Evolutionary conservation across 1,139 yeast species (phyloP).

Genomic region (Taphrina populina): DNA sequence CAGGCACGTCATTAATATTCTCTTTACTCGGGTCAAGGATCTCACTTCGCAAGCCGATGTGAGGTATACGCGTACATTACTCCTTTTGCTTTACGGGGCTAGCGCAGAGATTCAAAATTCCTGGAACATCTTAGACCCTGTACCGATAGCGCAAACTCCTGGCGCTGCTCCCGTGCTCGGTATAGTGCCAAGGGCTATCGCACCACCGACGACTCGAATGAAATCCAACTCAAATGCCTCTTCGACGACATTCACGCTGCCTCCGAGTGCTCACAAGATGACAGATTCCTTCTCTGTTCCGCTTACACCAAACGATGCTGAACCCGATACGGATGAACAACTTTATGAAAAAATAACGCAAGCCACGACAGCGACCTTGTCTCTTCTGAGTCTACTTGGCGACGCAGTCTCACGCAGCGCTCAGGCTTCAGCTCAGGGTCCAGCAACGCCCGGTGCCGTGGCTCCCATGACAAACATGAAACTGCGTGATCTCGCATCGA

Average conservation of each 20-base stretch:
- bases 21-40: conserved; percentile 52
- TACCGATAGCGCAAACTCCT: conserved; percentile 25
- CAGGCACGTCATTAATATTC: conserved; percentile 53
- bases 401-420: conserved; percentile 75
- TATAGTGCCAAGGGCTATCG: conserved; percentile 12
- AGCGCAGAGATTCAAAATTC: conserved; percentile 75
- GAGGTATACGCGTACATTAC: conserved; percentile 68
- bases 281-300: conserved; percentile 21
- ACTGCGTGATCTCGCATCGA: conserved; percentile 72
- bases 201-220: conserved; percentile 21
- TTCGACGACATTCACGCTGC: neutral
- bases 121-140: conserved; percentile 54
- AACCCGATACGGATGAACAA: conserved; percentile 61
- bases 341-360: conserved; percentile 69
- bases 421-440: conserved; percentile 51
- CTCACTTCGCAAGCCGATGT: conserved; percentile 62
- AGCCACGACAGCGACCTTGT: conserved; percentile 75
- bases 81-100: conserved; percentile 69
- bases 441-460: conserved; percentile 40
- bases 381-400: conserved; percentile 74
- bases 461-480: conserved; percentile 57
- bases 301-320: conserved; percentile 4
- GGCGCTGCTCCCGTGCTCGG: conserved; percentile 13
- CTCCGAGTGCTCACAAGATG: neutral
- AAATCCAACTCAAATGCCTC: conserved; percentile 25